These are phyloP conservation scores for Sonneratia alba DNA, from an alignment of 345 rosid genomes.

Conservation along the genomic window DNA sequence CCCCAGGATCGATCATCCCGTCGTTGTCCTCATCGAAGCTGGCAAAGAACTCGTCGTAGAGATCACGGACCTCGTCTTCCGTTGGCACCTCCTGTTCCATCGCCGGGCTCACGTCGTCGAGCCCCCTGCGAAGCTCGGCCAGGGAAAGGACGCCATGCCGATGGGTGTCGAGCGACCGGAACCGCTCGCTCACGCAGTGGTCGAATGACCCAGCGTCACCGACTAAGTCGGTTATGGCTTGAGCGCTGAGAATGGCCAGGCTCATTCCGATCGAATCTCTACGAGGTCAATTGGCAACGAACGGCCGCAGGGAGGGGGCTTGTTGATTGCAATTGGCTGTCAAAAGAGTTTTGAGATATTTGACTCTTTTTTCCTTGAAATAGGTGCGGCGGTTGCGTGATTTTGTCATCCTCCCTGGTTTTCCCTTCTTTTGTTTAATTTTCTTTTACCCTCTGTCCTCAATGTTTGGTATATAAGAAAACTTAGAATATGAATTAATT, in stretches of 20 bases:
- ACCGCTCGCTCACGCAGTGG: conserved; percentile 21
- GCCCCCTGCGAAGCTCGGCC: conserved; percentile 15
- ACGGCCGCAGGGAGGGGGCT: not conserved
- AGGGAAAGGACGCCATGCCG: conserved; percentile 25
- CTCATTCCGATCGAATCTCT: conserved; percentile 15
- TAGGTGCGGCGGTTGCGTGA: too few relatives aligned
- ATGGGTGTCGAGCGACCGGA: conserved; percentile 26
- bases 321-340: not conserved
- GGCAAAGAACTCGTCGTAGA: conserved; percentile 20
- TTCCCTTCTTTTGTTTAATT: too few relatives aligned
- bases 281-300: not conserved
- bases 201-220: conserved; percentile 24
- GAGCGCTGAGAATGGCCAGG: conserved; percentile 23
- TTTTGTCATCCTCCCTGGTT: too few relatives aligned
- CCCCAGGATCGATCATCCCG: conserved; percentile 15
- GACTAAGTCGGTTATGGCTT: conserved; percentile 30
- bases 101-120: conserved; percentile 19
- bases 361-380: too few relatives aligned
- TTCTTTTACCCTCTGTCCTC: too few relatives aligned
- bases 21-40: conserved; percentile 31
- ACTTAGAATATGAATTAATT: too few relatives aligned
- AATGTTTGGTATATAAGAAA: too few relatives aligned
- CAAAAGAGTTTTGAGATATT: too few relatives aligned
- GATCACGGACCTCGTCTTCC: conserved; percentile 11
- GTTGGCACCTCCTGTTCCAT: conserved; percentile 21